phyloP scores from a whole-genome alignment of 1,139 yeast species.

The Taphrina pruni region DNA sequence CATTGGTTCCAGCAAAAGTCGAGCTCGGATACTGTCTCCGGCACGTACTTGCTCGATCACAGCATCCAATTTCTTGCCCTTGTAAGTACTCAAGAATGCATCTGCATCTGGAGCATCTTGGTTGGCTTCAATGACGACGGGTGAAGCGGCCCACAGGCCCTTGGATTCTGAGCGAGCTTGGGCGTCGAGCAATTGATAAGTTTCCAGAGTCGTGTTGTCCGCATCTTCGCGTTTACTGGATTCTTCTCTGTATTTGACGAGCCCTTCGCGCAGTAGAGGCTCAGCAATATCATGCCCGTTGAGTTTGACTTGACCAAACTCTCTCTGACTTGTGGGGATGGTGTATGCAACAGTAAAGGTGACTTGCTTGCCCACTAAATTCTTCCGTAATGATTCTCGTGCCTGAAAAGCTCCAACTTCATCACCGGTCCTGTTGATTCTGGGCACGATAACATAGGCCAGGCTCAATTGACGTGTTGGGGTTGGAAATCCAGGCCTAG shows the following conservation, averaged over 20 bases:
- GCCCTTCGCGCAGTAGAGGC: constrained; percentile 14
- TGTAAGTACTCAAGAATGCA: background rate
- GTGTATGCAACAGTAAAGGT: constrained; percentile 41
- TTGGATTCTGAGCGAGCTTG: constrained; percentile 21
- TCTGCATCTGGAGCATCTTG: constrained; percentile 16
- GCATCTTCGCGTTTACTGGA: constrained; percentile 14
- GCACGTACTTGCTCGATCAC: constrained; percentile 76
- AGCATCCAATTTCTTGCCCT: constrained; percentile 53
- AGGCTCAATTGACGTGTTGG: constrained; percentile 28
- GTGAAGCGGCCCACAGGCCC: constrained; percentile 28
- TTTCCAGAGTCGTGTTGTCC: constrained; percentile 8
- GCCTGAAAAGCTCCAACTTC: constrained; percentile 55
- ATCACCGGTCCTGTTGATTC: constrained; percentile 32
- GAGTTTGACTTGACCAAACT: constrained; percentile 23
- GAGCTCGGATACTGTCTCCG: constrained; percentile 74
- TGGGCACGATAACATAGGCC: constrained; percentile 42
- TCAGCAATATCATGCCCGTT: constrained; percentile 22
- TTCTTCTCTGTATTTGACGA: constrained; percentile 4
- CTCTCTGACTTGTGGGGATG: constrained; percentile 11
- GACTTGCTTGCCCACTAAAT: constrained; percentile 72
- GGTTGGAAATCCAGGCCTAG: constrained; percentile 27
- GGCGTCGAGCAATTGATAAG: constrained; percentile 14
- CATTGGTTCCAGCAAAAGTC: constrained; percentile 58
- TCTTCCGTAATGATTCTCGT: constrained; percentile 71
- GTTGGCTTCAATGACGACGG: background rate